Base-by-base conservation (phyloP, 1,139 yeast genomes). In the Sugiyamaella paludigena region DNA sequence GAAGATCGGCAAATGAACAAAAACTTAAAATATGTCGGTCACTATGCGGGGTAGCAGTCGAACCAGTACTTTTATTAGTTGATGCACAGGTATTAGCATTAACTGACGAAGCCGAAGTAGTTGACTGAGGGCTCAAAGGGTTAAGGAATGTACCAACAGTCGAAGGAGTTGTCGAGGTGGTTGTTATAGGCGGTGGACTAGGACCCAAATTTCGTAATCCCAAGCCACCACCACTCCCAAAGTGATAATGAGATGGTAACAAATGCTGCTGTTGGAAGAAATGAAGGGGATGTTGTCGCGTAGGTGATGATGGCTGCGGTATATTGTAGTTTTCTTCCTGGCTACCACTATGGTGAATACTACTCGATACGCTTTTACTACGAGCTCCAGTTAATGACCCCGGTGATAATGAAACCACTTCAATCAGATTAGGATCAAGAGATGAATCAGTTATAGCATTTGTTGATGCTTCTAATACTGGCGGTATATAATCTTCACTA, bases 381-480 rank as follows among this genome's bases (percentile, higher is more conserved):
- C 69, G 68, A 1, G 82, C 83, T 35, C 80, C 76, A 1, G 87
- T 42, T 26, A 79, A 49, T 3, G 60, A 53, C 8, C 81, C 77
- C 56, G 91, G 76, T 59, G 91, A 54, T 32, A 65, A 77, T 10
- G 69, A 82, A 34, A 85, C 78, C 73, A 86, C 79, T 56, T 86
- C 92, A 19, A 85, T 80, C 51, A 79, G 77, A 59, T 83, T 84
- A 54, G 84, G 74, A 59, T 83, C 79, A 11, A 84, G 73, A 45
- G 72, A 68, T 38, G 77, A 70, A 58, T 80, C 83, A 37, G 77
- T 76, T 45, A 86, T 73, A 33, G 84, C 75, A 41, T 80, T 75
- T 2, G 92, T 79, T 26, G 91, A 78, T 8, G 91, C 91, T 61
- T 87, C 95, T 61, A 88, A 73, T 8, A 89, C 89, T 1, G 96